Evolutionary conservation across 257 asterid species (phyloP), one percentile per base, ranked within the genome.

Genomic region (Salvia rosmarinus): DNA sequence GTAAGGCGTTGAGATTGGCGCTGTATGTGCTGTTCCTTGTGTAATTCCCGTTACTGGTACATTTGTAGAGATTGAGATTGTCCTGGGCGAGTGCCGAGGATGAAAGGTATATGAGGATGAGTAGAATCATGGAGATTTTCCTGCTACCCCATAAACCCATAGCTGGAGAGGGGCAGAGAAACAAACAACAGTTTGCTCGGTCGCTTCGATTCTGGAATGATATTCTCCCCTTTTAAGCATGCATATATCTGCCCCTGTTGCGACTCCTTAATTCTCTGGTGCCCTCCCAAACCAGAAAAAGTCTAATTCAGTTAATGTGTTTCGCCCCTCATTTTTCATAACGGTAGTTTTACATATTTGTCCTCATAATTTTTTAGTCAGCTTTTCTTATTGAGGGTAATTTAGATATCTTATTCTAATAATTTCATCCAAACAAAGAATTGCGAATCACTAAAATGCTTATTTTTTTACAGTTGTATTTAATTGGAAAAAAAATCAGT

Each of bases 31-130:
- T 69, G 74, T 78, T 78, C 7, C 6, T 7, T 0, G 77, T 74
- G 77, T 78, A 78, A 5, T 74, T 0, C 79, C n/a, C 82, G 21
- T 78, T 74, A 58, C 59, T 69, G 14, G 55, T 37, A 47, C 82
- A 78, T 13, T 43, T 1, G 28, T 0, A 34, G 13, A 51, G 73
- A n/a, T n/a, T n/a, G n/a, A n/a, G n/a, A 50, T 67, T 65, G 21
- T 21, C 40, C 37, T 75, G 79, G 16, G 43, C 65, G 11, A 6
- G 50, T 30, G 51, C 68, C 0, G 14, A 12, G 40, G 51, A 16
- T 2, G 37, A 37, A 39, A 58, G 49, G 70, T 3, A 21, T 17
- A 28, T 16, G 3, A 42, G 7, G 17, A 69, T 1, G 9, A 52
- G 16, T 4, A 52, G 13, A 28, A 73, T 13, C 50, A 43, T 5